Base-by-base conservation (phyloP, 148 eudicot genomes). In the Salicornia ramosissima region DNA sequence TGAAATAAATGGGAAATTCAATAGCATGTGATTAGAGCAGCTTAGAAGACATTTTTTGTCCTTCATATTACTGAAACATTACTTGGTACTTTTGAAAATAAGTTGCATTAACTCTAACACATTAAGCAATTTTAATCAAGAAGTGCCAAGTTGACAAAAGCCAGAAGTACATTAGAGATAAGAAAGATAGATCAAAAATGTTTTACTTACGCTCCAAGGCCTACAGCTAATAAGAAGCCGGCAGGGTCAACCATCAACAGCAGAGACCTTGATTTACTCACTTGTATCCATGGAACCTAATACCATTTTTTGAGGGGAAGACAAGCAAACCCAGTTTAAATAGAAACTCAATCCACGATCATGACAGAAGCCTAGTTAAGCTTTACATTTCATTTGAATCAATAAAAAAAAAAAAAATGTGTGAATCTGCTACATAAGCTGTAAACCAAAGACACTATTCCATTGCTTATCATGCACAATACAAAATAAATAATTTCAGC, bases 231-330 rank as follows among this genome's bases (percentile, higher is more conserved):
- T 69, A 90, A 86, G 75, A 88, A 90, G 69, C 84, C 62, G 68
- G 86, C 34, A 73, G 98, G 98, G 59, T 86, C 83, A 71, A 94
- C 96, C 90, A 84, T 84, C 79, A 90, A 72, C 34, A 94, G 90
- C 79, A 94, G 78, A 0, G 98, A 81, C 70, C 97, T 86, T 47
- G 98, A 90, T 87, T 82, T 88, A 83, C 98, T 94, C 68, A 94
- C 90, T 84, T 94, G 98, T 76, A 94, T 90, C 92, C 91, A 90
- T 19, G 96, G 98, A 26, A 84, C 91, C 98, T 93, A 82, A 71
- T 50, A 31, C 25, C n/a, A n/a, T n/a, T n/a, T n/a, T n/a, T n/a
- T n/a, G n/a, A n/a, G n/a, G n/a, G n/a, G n/a, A n/a, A n/a, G n/a
- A n/a, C n/a, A n/a, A n/a, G n/a, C n/a, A n/a, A n/a, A 21, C 1